These are phyloP conservation scores for Benincasa hispida DNA, from an alignment of 306 rosid genomes.

Conservation along the genomic window DNA sequence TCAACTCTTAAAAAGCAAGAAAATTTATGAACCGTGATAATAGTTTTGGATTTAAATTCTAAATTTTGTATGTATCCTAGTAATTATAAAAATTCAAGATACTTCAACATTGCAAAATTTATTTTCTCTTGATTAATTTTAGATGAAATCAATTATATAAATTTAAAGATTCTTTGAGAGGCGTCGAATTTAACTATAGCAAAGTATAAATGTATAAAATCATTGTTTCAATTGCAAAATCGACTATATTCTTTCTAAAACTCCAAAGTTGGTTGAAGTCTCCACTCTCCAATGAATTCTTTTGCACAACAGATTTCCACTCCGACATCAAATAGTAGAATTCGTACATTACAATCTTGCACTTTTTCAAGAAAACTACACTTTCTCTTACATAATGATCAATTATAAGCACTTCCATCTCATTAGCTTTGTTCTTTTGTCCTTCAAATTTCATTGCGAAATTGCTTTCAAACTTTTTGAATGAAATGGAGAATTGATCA, in stretches of 20 bases:
- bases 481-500: not conserved
- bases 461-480: not conserved
- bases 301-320: not conserved
- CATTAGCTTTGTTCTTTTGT: not conserved
- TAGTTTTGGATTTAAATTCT: too few species aligned
- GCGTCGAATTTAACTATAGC: not conserved
- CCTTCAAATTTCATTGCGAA: not conserved
- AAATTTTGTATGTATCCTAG: too few species aligned
- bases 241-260: not conserved
- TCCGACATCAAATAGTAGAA: not conserved
- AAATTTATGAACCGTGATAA: too few species aligned
- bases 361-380: not conserved
- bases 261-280: not conserved
- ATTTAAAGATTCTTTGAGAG: not conserved
- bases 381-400: not conserved
- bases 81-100: too few species aligned
- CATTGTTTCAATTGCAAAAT: not conserved
- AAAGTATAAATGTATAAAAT: not conserved
- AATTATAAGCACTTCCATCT: not conserved
- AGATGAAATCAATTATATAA: not conserved
- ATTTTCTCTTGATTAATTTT: too few species aligned
- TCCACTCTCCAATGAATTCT: not conserved
- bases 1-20: too few species aligned
- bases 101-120: too few species aligned
- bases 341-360: not conserved